phyloP scores from a whole-genome alignment of 2,329 filamentous ascomycete genomes.

The Hymenoscyphus fructigenus region DNA sequence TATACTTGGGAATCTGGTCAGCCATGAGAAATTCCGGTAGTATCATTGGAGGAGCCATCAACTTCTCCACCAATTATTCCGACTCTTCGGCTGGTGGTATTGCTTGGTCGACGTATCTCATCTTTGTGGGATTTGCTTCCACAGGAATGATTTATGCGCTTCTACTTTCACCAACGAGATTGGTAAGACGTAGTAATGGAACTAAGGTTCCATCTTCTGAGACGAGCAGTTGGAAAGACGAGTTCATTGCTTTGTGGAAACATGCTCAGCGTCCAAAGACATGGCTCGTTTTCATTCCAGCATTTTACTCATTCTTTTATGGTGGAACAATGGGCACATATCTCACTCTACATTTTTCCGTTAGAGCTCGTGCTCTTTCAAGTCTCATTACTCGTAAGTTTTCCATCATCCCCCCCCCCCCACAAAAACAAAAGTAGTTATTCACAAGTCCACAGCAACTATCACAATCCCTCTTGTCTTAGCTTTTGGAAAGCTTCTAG shows the following conservation, averaged over 20 bases:
- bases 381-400: slow-evolving; percentile 36
- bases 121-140: slow-evolving; percentile 58
- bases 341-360: slow-evolving; percentile 62
- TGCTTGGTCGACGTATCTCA: slow-evolving; percentile 64
- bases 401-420: neutral
- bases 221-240: slow-evolving; percentile 52
- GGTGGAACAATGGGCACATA: slow-evolving; percentile 44
- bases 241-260: slow-evolving; percentile 55
- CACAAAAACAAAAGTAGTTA: neutral
- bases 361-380: slow-evolving; percentile 61
- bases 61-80: slow-evolving; percentile 61
- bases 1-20: slow-evolving; percentile 61
- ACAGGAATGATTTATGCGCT: slow-evolving; percentile 36
- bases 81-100: slow-evolving; percentile 59
- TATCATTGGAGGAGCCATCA: slow-evolving; percentile 69
- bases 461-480: slow-evolving; percentile 21
- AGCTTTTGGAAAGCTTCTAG: slow-evolving; percentile 28
- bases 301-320: slow-evolving; percentile 42
- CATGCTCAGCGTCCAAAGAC: slow-evolving; percentile 34
- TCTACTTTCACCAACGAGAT: slow-evolving; percentile 54
- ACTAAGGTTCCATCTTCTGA: slow-evolving; percentile 53
- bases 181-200: slow-evolving; percentile 65
- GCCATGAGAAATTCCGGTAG: slow-evolving; percentile 58
- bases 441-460: slow-evolving; percentile 2
- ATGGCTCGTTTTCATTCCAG: slow-evolving; percentile 37